Conservation (phyloP, 768 basidiomycete species). For the Astraeus odoratus region DNA sequence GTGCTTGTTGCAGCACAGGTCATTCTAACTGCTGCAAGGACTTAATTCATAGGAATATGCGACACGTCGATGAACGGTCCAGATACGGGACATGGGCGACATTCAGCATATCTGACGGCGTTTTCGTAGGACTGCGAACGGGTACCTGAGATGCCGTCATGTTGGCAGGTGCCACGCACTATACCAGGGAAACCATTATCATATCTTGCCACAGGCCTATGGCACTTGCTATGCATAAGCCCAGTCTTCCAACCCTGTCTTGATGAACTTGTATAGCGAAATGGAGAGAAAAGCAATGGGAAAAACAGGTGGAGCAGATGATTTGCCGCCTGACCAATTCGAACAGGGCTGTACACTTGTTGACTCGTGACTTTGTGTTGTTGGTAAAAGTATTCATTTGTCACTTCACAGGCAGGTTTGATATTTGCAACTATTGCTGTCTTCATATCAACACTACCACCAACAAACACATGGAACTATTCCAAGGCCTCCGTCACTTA, state of each 20-base stretch:
- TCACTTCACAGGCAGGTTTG: not conserved
- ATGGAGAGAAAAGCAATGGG: not conserved
- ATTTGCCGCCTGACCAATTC: too few species aligned
- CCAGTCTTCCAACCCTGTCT: not conserved
- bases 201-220: not conserved
- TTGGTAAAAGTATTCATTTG: not conserved
- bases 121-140: too few species aligned
- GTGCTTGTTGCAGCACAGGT: too few species aligned
- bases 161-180: not conserved
- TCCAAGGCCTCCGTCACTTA: not conserved
- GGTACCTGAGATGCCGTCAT: not conserved
- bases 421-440: not conserved
- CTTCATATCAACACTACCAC: not conserved
- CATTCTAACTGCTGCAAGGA: too few species aligned
- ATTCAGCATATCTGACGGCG: too few species aligned
- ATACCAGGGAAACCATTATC: not conserved
- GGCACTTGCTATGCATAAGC: not conserved
- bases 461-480: not conserved
- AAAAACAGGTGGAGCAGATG: too few species aligned
- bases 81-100: too few species aligned
- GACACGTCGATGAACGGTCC: too few species aligned
- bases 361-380: too few species aligned
- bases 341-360: too few species aligned
- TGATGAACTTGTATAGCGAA: not conserved
- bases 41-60: too few species aligned